Evolutionary conservation across 2,329 filamentous ascomycete genomes (phyloP).

Genomic region (Cercospora nicotianae): DNA sequence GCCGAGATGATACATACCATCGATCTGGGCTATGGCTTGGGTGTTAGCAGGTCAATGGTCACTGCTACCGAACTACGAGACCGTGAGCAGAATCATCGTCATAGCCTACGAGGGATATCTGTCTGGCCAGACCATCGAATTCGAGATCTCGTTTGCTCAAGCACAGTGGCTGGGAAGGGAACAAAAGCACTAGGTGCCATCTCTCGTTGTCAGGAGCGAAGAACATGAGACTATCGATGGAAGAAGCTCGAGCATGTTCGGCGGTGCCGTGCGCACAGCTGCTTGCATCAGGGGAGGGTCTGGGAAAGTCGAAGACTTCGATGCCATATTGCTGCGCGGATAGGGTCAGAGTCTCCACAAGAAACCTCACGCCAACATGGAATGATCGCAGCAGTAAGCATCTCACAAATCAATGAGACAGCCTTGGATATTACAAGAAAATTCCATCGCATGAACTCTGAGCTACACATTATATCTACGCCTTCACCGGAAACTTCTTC

Average conservation of each 20-base stretch:
- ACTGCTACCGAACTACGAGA: too few relatives aligned
- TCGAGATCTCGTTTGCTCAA: not conserved
- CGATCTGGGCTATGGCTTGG: not conserved
- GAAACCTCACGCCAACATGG: not conserved
- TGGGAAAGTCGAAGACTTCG: not conserved
- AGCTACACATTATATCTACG: not conserved
- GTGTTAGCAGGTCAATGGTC: not conserved
- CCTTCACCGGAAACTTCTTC: constrained; percentile 39
- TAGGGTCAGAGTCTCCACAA: not conserved
- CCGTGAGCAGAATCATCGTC: not conserved
- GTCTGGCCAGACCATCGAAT: not conserved
- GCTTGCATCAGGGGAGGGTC: not conserved
- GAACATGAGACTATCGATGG: not conserved
- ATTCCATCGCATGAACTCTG: not conserved
- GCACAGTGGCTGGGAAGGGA: not conserved
- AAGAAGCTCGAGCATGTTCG: not conserved
- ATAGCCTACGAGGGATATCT: not conserved
- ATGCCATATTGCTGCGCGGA: not conserved
- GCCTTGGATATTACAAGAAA: not conserved
- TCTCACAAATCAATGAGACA: not conserved
- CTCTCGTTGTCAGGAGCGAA: not conserved
- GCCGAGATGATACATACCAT: too few relatives aligned
- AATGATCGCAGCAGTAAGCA: not conserved
- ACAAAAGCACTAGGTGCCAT: not conserved
- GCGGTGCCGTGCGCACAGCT: not conserved